These are phyloP conservation scores for Clausena lansium DNA, from an alignment of 345 rosid species.

Conservation along the genomic window DNA sequence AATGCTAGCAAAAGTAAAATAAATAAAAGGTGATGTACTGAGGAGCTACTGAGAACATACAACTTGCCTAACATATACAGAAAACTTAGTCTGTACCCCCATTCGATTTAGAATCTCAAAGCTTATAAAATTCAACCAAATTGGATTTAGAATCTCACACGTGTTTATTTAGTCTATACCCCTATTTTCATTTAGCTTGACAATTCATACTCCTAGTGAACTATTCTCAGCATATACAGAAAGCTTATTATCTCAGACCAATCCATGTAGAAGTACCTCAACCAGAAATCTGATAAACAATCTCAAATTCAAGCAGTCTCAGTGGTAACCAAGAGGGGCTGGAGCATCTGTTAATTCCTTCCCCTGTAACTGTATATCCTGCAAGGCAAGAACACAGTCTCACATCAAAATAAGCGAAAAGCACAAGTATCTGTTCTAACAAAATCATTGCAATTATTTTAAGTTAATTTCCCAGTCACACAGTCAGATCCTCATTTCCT, in stretches of 20 bases:
- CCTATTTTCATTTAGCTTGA: not conserved
- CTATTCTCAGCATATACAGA: not conserved
- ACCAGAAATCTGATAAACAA: not conserved
- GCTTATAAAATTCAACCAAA: not conserved
- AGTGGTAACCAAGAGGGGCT: conserved; percentile 73
- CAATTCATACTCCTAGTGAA: not conserved
- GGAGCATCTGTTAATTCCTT: conserved; percentile 70
- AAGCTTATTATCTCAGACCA: not conserved
- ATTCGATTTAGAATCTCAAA: too few relatives aligned
- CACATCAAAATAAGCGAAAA: not conserved
- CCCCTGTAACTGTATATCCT: conserved; percentile 72
- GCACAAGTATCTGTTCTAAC: not conserved
- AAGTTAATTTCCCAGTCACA: not conserved
- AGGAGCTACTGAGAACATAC: too few relatives aligned
- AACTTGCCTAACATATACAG: too few relatives aligned
- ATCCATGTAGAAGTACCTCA: not conserved
- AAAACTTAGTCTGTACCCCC: too few relatives aligned
- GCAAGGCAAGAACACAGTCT: conserved; percentile 15
- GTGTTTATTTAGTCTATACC: not conserved
- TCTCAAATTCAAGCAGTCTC: not conserved
- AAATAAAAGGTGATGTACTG: too few relatives aligned
- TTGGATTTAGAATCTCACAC: not conserved
- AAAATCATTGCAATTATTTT: not conserved
- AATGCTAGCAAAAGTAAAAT: too few relatives aligned
- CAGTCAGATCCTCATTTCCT: not conserved